Evolutionary conservation across 306 rosid species (phyloP), one percentile per base, ranked within the genome.

Genomic region (Quercus rubra): DNA sequence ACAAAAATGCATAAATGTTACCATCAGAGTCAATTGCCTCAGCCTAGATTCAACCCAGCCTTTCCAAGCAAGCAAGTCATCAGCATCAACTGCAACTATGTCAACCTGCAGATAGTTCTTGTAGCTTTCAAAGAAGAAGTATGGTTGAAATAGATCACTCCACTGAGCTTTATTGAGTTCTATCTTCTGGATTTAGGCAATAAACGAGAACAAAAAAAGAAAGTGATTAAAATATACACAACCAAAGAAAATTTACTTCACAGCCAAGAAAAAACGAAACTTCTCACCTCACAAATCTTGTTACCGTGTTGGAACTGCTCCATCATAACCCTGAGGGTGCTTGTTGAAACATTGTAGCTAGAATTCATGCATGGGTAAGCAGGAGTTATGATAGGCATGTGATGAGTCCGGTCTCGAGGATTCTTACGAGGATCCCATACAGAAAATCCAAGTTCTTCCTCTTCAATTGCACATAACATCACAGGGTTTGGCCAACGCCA

Each of bases 401-500:
- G 97, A 89, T 92, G 99, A 55, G 87, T 82, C 31, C 97, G 89
- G 51, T 94, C 99, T 12, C 97, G 90, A 71, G 90, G 99, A 79
- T 92, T 86, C 88, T 56, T 92, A 38, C 97, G 97, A 81, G 99
- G 97, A 87, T 94, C 95, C 99, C 99, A 94, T 12, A 87, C 76
- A 75, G 90, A 77, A 84, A 94, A 94, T 33, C 97, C 97, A 77
- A 94, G 90, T 82, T 94, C 91, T 63, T 90, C 88, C 88, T 94
- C 97, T 80, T 92, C 99, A 63, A 88, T 91, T 49, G 97, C 79
- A 86, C 97, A 91, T 73, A 94, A 76, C 94, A 91, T 93, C 41
- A 94, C 97, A 73, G 97, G 99, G 79, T 91, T 94, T 73, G 99
- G 97, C 99, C 99, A 94, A 61, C 97, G 84, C 99, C 99, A 94